These are phyloP conservation scores for Lipomyces chichibuensis DNA, from an alignment of 805 yeast genomes.

Conservation along the genomic window DNA sequence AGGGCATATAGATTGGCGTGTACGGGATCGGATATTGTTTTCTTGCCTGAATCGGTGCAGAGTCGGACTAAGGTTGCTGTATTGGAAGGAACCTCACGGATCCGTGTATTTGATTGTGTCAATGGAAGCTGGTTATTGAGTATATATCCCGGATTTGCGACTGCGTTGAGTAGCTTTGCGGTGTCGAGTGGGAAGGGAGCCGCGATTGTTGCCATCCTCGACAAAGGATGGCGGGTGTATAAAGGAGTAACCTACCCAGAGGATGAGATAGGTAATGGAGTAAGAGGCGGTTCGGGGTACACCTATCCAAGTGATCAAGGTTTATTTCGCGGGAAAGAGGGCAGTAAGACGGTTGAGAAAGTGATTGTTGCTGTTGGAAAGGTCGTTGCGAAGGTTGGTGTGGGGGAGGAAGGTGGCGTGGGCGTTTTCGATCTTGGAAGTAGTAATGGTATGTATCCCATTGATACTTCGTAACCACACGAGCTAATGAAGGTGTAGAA, in stretches of 20 bases:
- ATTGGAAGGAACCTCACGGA: not conserved
- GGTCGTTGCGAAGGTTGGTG: constrained; percentile 5
- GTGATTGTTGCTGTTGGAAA: not conserved
- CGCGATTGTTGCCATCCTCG: not conserved
- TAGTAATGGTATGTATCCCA: not conserved
- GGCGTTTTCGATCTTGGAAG: constrained; percentile 2
- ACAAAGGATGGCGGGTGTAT: constrained; percentile 4
- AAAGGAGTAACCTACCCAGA: not conserved
- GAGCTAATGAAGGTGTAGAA: not conserved
- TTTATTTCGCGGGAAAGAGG: not conserved
- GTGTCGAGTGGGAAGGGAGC: not conserved
- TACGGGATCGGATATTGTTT: constrained; percentile 1
- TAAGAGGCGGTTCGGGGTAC: constrained; percentile 13
- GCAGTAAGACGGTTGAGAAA: not conserved
- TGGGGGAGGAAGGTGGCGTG: constrained; percentile 3
- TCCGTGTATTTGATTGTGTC: constrained; percentile 4
- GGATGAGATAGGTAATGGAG: not conserved
- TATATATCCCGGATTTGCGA: not conserved
- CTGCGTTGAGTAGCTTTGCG: not conserved
- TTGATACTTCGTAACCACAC: not conserved
- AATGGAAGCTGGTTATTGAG: not conserved
- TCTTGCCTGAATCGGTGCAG: constrained; percentile 1
- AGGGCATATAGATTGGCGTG: not conserved
- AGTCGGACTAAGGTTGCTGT: constrained; percentile 2
- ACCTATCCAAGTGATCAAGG: constrained; percentile 5